Percentiles rank a stretch among this genome's conserved stretches.
phyloP scores from a whole-genome alignment of 2,329 filamentous ascomycete species.

The Xylaria sp. region DNA sequence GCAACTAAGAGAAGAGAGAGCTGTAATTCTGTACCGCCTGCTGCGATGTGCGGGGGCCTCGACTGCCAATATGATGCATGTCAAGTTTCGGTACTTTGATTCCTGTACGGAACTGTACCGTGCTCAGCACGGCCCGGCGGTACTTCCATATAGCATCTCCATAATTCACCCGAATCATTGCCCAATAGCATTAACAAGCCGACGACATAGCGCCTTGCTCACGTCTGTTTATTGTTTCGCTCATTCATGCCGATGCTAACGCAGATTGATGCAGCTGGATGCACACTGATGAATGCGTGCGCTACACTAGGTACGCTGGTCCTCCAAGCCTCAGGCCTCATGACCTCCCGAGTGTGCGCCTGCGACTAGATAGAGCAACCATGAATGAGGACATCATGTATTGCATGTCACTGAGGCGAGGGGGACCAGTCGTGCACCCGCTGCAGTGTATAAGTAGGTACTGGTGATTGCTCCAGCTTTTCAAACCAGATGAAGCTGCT shows the following conservation, averaged over 20 bases:
- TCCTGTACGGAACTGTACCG: not conserved
- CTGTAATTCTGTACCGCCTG: not conserved
- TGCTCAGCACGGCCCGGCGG: not conserved
- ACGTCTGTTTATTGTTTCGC: slow-evolving; percentile 22
- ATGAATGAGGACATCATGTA: slow-evolving; percentile 47
- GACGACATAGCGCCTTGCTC: slow-evolving; percentile 13
- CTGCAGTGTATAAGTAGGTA: not conserved
- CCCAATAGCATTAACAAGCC: slow-evolving; percentile 40
- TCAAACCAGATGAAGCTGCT: not conserved
- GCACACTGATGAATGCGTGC: slow-evolving; percentile 7
- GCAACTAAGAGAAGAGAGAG: slow-evolving; percentile 34
- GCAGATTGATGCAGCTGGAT: slow-evolving; percentile 26
- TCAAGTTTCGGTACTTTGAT: slow-evolving; percentile 41
- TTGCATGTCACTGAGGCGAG: slow-evolving; percentile 23
- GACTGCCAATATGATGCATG: slow-evolving; percentile 12
- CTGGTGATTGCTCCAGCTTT: too few species aligned
- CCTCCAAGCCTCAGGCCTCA: slow-evolving; percentile 42
- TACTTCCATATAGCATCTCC: slow-evolving; percentile 26
- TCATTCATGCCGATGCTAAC: slow-evolving; percentile 33
- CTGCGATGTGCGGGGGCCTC: not conserved
- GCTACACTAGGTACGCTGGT: slow-evolving; percentile 9
- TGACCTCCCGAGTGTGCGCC: slow-evolving; percentile 41
- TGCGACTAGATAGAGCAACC: slow-evolving; percentile 17
- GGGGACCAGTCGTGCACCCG: not conserved
- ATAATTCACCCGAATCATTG: slow-evolving; percentile 44